Base-by-base conservation (phyloP, 306 rosid species). In the Cucumis sativus region DNA sequence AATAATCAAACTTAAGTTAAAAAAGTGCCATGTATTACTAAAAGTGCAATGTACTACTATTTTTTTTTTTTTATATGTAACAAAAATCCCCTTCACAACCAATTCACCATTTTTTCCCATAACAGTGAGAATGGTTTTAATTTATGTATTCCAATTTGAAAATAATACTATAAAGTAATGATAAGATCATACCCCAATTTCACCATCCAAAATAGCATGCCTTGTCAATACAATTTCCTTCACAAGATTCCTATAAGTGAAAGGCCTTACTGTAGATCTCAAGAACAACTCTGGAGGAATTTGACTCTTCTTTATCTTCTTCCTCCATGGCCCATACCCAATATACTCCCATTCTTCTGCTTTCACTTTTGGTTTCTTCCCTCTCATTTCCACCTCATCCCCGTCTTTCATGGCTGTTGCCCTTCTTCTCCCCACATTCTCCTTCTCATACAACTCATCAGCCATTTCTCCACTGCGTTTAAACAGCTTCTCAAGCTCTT, bases 151-250 rank as follows among this genome's bases (percentile, higher is more conserved):
- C 57, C 6, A 52, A 5, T 52, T 6, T 52, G 57, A 52, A 52
- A 16, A 52, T 52, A 8, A 52, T 52, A 16, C 37, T 33, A 33
- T 33, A 33, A 33, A 33, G 37, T 6, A 15, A 52, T 52, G 57
- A 52, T 52, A 6, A 52, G 7, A 81, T 47, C 77, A 65, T 20
- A 59, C 70, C 64, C 85, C 87, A 80, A 95, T 88, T n/a, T 90
- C 98, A 78, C 97, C 97, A 33, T 95, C 98, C 88, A 95, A 82
- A 86, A 92, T 86, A 71, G 91, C 97, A 82, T 90, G 98, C 81
- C 98, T 89, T 8, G 89, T 91, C 85, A 95, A 85, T 69, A 92
- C 97, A 84, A 90, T 88, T 88, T 95, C 98, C 87, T 95, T 95
- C 18, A 95, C 92, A 66, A 95, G 93, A 82, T 92, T 95, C 72